Percentiles rank a stretch among this genome's conserved stretches.
Evolutionary conservation across 306 rosid genomes (phyloP).

Genomic region (Glycine tomentella): DNA sequence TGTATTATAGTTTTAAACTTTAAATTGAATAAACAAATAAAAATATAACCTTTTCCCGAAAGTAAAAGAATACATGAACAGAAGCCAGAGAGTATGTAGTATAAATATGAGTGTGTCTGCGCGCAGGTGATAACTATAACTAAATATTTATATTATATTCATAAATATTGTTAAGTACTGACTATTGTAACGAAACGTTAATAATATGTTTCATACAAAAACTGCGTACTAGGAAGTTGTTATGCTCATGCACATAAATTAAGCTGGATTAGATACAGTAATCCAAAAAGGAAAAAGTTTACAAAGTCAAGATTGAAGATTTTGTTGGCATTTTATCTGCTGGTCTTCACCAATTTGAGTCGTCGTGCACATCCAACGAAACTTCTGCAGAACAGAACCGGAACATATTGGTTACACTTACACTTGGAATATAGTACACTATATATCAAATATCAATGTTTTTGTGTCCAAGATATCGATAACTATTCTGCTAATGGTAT

Average conservation of each 20-base stretch:
- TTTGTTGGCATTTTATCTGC: constrained; percentile 1
- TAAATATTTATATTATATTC: neutral
- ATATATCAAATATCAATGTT: too few relatives aligned
- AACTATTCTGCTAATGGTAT: neutral
- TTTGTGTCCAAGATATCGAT: too few relatives aligned
- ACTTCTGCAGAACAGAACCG: constrained; percentile 51
- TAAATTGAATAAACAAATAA: too few relatives aligned
- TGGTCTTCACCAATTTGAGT: constrained; percentile 66
- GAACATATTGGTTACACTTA: too few relatives aligned
- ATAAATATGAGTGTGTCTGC: neutral
- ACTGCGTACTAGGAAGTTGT: neutral
- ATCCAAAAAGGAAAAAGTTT: neutral
- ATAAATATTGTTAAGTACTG: neutral
- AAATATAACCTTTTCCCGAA: too few relatives aligned
- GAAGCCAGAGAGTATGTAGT: neutral
- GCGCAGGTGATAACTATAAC: neutral
- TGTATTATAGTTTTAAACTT: too few relatives aligned
- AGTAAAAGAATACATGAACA: too few relatives aligned
- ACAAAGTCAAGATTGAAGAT: neutral
- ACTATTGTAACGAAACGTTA: neutral
- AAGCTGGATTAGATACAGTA: constrained; percentile 43
- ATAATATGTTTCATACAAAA: constrained; percentile 9
- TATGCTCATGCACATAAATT: neutral
- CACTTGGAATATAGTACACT: neutral
- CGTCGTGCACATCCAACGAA: constrained; percentile 65